phyloP scores from a whole-genome alignment of 139 green algal species.

The Tetradesmus obliquus region DNA sequence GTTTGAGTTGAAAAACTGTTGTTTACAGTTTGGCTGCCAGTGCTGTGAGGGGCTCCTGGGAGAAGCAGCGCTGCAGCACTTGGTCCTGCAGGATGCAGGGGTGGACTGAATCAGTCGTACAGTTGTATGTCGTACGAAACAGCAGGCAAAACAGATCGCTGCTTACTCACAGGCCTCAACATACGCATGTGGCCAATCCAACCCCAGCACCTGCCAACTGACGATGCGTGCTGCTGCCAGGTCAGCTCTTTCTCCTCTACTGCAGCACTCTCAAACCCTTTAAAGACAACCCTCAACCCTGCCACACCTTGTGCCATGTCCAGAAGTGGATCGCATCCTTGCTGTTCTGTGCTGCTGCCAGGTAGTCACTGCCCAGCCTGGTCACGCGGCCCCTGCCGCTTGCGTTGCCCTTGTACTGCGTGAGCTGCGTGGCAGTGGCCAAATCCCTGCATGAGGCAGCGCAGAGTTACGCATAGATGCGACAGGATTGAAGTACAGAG shows the following conservation, averaged over 20 bases:
- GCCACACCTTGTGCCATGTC: constrained; percentile 82
- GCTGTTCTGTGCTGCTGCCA: constrained; percentile 69
- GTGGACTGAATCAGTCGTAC: too few species aligned
- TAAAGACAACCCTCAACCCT: too few species aligned
- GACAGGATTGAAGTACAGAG: background rate
- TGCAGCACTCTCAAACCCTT: too few species aligned
- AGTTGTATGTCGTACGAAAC: too few species aligned
- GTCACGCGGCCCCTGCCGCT: constrained; percentile 62
- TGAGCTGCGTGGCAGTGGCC: constrained; percentile 69
- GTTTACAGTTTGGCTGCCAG: constrained; percentile 57
- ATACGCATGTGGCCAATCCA: too few species aligned
- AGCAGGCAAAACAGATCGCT: too few species aligned
- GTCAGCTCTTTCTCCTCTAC: too few species aligned
- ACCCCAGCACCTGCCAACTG: too few species aligned
- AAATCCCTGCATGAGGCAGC: constrained; percentile 72
- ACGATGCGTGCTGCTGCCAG: too few species aligned
- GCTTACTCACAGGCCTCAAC: too few species aligned
- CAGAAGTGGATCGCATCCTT: constrained; percentile 83
- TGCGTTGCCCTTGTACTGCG: constrained; percentile 72
- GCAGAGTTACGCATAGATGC: background rate
- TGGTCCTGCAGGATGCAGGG: constrained; percentile 68
- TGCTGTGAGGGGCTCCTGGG: constrained; percentile 64
- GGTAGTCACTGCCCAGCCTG: constrained; percentile 75
- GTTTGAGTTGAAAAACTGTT: too few species aligned
- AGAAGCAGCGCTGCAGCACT: constrained; percentile 78